These are phyloP conservation scores for Coniophora puteana DNA, from an alignment of 1,284 basidiomycete species.

Conservation along the genomic window DNA sequence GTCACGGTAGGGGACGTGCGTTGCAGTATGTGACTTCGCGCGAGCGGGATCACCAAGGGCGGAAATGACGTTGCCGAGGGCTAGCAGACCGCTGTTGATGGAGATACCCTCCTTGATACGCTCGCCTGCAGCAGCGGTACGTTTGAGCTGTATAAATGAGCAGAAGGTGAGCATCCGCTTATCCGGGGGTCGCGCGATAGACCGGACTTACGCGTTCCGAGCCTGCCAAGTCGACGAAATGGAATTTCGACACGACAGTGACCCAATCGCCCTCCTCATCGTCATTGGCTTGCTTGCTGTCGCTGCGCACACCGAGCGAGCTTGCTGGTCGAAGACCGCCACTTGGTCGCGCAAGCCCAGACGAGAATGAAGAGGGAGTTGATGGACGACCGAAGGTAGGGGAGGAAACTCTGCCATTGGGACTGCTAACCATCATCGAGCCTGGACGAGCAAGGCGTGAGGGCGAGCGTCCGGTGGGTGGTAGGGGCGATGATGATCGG, in stretches of 20 bases:
- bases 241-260: slow-evolving; percentile 93
- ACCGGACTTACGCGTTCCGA: slow-evolving; percentile 86
- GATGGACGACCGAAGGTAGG: slow-evolving; percentile 72
- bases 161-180: slow-evolving; percentile 15
- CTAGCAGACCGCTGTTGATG: slow-evolving; percentile 95
- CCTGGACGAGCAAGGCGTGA: slow-evolving; percentile 76
- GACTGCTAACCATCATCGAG: slow-evolving; percentile 57
- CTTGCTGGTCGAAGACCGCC: slow-evolving; percentile 69
- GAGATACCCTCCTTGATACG: slow-evolving; percentile 97
- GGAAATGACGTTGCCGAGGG: slow-evolving; percentile 97
- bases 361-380: slow-evolving; percentile 72
- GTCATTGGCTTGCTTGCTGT: slow-evolving; percentile 40
- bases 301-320: slow-evolving; percentile 54
- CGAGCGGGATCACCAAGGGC: slow-evolving; percentile 92
- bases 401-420: slow-evolving; percentile 55
- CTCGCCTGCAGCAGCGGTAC: slow-evolving; percentile 90
- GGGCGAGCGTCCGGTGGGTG: slow-evolving; percentile 66
- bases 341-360: slow-evolving; percentile 70
- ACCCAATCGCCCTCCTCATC: slow-evolving; percentile 79
- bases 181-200: no score
- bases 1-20: slow-evolving; percentile 95
- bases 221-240: slow-evolving; percentile 97
- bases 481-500: slow-evolving; percentile 72
- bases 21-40: slow-evolving; percentile 69
- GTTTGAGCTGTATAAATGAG: slow-evolving; percentile 71